Conservation (phyloP, 441 rosid species). For the Isatis lusitanica region DNA sequence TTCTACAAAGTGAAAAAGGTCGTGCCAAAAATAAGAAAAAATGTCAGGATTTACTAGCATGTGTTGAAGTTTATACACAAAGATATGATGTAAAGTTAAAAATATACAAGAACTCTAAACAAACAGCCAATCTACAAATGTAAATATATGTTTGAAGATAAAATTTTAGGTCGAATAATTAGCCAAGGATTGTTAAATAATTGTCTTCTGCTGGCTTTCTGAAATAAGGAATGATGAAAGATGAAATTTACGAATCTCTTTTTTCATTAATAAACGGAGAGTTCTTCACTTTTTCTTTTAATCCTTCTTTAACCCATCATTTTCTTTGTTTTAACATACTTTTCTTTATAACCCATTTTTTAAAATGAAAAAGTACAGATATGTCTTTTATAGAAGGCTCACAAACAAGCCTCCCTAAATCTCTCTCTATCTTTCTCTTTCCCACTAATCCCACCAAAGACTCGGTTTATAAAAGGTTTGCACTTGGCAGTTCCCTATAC, state of each 20-base stretch:
- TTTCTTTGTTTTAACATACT: conserved; percentile 6
- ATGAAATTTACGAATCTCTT: neutral
- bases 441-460: conserved; percentile 32
- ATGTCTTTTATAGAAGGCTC: conserved; percentile 25
- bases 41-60: neutral
- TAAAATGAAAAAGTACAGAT: neutral
- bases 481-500: conserved; percentile 29
- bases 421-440: neutral
- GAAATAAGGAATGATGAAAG: neutral
- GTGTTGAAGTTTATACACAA: neutral
- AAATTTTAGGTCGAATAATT: neutral
- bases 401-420: conserved; percentile 15
- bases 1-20: conserved; percentile 16
- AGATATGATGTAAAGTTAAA: neutral
- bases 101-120: neutral
- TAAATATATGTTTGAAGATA: neutral
- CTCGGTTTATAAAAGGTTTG: conserved; percentile 26
- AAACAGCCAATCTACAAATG: neutral
- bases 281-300: conserved; percentile 10
- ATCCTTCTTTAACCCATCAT: conserved; percentile 24
- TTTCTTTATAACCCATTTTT: conserved; percentile 14
- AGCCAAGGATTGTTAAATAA: neutral
- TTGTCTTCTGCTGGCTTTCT: neutral
- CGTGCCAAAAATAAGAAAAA: conserved; percentile 8
- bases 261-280: neutral